A percentile compares a stretch with the other conserved stretches of the same genome.
Evolutionary conservation across 108 stramenopile species (phyloP).

Genomic region (Seminavis robusta): DNA sequence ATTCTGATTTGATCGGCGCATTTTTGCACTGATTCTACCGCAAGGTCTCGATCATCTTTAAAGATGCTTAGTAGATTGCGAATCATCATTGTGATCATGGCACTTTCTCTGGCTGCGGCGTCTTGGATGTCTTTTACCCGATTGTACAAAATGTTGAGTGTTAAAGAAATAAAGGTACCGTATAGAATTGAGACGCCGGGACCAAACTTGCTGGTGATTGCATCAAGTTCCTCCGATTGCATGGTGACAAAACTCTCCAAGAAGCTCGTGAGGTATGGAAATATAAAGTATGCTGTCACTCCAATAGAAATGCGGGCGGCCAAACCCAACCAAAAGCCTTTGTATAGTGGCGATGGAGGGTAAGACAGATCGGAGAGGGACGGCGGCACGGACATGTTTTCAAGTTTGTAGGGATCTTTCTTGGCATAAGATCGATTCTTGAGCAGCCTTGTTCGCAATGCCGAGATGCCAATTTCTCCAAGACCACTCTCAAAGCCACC

Average conservation of each 20-base stretch:
- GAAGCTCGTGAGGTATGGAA: conserved; percentile 30
- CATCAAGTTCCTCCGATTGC: conserved; percentile 16
- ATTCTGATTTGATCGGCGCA: conserved; percentile 61
- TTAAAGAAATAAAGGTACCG: conserved; percentile 75
- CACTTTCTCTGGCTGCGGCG: conserved; percentile 41
- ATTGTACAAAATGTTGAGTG: conserved; percentile 56
- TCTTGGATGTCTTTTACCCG: conserved; percentile 56
- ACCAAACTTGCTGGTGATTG: conserved; percentile 39
- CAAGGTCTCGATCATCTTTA: conserved; percentile 22
- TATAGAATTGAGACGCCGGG: conserved; percentile 75
- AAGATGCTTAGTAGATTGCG: conserved; percentile 37
- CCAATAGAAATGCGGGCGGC: conserved; percentile 19
- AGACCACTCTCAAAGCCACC: no score
- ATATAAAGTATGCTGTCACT: conserved; percentile 19
- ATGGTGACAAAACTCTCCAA: conserved; percentile 26
- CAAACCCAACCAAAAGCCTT: conserved; percentile 23
- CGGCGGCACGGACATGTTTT: conserved; percentile 8
- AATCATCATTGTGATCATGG: conserved; percentile 33
- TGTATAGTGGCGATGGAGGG: not conserved
- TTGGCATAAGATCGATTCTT: conserved; percentile 16
- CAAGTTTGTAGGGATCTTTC: conserved; percentile 13
- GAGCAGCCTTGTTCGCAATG: conserved; percentile 12
- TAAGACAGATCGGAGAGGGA: conserved; percentile 10
- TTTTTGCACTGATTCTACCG: conserved; percentile 32
- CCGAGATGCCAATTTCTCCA: not conserved